Evolutionary conservation across 768 basidiomycete species (phyloP).

Genomic region (Clavulina sp.): DNA sequence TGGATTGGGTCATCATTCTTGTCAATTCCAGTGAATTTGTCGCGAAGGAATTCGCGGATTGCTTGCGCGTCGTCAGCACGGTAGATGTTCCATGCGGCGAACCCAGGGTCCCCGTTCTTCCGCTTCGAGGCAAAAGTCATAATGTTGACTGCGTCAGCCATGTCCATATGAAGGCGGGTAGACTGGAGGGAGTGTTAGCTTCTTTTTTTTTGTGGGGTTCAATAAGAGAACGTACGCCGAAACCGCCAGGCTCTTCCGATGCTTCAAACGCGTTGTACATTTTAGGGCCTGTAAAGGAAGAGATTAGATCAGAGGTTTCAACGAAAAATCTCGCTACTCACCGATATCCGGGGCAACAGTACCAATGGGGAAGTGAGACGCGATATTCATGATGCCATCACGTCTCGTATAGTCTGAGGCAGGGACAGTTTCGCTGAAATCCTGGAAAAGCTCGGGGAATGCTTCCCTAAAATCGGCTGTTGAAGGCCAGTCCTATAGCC

Average conservation of each 20-base stretch:
- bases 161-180: constrained; percentile 85
- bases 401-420: constrained; percentile 80
- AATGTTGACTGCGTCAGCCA: constrained; percentile 85
- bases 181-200: too few relatives aligned
- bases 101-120: constrained; percentile 42
- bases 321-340: constrained; percentile 21
- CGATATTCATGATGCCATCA: constrained; percentile 77
- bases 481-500: constrained; percentile 77
- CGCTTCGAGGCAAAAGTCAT: constrained; percentile 55
- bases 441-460: constrained; percentile 73
- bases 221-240: too few relatives aligned
- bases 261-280: constrained; percentile 84
- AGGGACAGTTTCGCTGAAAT: constrained; percentile 69
- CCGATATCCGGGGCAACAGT: constrained; percentile 66
- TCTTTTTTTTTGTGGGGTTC: too few relatives aligned
- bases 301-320: constrained; percentile 11
- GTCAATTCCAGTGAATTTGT: constrained; percentile 29
- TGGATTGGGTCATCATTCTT: constrained; percentile 66
- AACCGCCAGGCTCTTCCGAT: constrained; percentile 43
- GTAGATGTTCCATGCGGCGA: constrained; percentile 86
- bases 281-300: constrained; percentile 49
- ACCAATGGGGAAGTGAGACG: constrained; percentile 74
- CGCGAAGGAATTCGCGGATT: constrained; percentile 55
- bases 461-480: constrained; percentile 66
- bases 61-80: constrained; percentile 63